These are phyloP conservation scores for Amylostereum areolatum DNA, from an alignment of 1,284 basidiomycete genomes.

Conservation along the genomic window DNA sequence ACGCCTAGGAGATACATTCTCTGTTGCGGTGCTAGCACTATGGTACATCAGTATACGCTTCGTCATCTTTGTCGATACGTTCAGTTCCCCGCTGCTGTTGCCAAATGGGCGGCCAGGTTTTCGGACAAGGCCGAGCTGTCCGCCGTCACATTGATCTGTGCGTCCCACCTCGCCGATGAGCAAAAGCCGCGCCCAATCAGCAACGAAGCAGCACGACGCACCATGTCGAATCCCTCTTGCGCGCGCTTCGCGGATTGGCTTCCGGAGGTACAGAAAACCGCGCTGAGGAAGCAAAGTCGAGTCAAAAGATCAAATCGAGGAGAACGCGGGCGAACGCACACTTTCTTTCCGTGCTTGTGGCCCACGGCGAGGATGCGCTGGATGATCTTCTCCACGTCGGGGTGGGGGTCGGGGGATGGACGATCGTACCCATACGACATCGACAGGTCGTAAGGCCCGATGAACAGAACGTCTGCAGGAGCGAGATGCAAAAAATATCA, in stretches of 20 bases:
- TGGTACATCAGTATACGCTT: too few relatives aligned
- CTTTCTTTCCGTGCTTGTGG: conserved; percentile 60
- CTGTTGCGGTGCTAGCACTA: too few relatives aligned
- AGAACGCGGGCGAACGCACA: conserved; percentile 30
- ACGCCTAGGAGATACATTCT: too few relatives aligned
- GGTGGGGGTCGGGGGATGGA: conserved; percentile 57
- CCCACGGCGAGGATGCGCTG: conserved; percentile 48
- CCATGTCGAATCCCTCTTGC: conserved; percentile 37
- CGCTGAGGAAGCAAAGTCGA: conserved; percentile 7
- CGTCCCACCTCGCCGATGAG: neutral
- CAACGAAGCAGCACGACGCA: conserved; percentile 9
- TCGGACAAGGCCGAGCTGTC: conserved; percentile 43
- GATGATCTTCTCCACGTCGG: conserved; percentile 56
- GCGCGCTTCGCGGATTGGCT: conserved; percentile 30
- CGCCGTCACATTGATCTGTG: conserved; percentile 45
- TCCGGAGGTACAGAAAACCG: conserved; percentile 30
- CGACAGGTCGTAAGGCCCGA: conserved; percentile 67
- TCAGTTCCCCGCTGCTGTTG: conserved; percentile 19
- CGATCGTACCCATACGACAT: conserved; percentile 51
- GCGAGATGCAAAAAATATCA: conserved; percentile 21
- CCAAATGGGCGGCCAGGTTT: conserved; percentile 28
- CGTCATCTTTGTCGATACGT: too few relatives aligned
- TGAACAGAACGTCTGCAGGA: conserved; percentile 46
- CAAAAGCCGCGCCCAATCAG: neutral
- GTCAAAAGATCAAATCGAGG: neutral